Conservation (phyloP, 306 rosid genomes). For the Vigna unguiculata region DNA sequence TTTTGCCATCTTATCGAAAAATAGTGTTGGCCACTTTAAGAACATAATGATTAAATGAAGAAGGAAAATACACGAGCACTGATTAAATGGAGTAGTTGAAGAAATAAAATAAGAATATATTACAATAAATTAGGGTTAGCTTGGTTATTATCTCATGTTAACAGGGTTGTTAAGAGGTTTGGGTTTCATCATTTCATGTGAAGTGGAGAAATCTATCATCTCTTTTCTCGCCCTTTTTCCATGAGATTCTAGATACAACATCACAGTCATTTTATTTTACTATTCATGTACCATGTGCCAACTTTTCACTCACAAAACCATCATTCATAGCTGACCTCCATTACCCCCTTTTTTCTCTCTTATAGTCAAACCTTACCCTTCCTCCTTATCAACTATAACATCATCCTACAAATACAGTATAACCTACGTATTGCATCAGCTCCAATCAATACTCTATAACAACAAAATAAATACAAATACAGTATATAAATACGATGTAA, state of each 20-base stretch:
- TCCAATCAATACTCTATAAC: too few relatives aligned
- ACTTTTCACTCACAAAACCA: slow-evolving; percentile 42
- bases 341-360: slow-evolving; percentile 42
- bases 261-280: slow-evolving; percentile 36
- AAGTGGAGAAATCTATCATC: slow-evolving; percentile 5
- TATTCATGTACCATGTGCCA: slow-evolving; percentile 9
- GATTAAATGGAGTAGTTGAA: slow-evolving; percentile 11
- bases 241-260: slow-evolving; percentile 25
- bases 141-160: slow-evolving; percentile 12
- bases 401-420: too few relatives aligned
- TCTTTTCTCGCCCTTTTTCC: slow-evolving; percentile 1
- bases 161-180: not conserved
- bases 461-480: too few relatives aligned
- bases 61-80: not conserved
- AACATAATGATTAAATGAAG: slow-evolving; percentile 25
- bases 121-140: not conserved
- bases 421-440: too few relatives aligned
- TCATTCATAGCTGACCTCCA: slow-evolving; percentile 49
- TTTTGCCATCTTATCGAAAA: slow-evolving; percentile 3
- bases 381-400: slow-evolving; percentile 21
- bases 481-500: too few relatives aligned
- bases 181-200: not conserved
- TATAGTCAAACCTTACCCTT: slow-evolving; percentile 49
- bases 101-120: not conserved
- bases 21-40: slow-evolving; percentile 9